Evolutionary conservation across 169 alveolate species (phyloP).

Genomic region (Cryptosporidium meleagridis): DNA sequence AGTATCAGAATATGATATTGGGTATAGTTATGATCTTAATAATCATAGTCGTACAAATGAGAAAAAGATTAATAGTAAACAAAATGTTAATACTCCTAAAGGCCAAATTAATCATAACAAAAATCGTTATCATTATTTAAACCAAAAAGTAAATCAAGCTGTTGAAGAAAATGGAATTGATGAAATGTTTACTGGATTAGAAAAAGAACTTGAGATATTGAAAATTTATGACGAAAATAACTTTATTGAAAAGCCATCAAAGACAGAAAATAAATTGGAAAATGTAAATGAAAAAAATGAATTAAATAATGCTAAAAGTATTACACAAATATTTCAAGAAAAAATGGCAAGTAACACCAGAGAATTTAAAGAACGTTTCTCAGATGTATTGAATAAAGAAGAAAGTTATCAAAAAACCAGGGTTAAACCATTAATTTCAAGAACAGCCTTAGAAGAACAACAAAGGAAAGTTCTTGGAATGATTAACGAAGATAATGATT

Average conservation of each 20-base stretch:
- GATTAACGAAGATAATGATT: background rate
- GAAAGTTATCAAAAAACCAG: background rate
- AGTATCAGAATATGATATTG: background rate
- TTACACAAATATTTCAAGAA: constrained; percentile 21
- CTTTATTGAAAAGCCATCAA: background rate
- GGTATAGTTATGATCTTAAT: background rate
- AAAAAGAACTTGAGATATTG: constrained; percentile 45
- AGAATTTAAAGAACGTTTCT: background rate
- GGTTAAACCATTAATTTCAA: constrained; percentile 52
- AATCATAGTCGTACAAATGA: background rate
- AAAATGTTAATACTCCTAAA: background rate
- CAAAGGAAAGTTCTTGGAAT: constrained; percentile 9
- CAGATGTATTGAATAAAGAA: background rate
- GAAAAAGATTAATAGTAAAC: background rate
- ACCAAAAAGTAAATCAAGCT: background rate
- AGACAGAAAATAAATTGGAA: background rate
- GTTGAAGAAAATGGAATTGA: background rate
- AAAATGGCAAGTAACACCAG: constrained; percentile 12
- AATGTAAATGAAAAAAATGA: background rate
- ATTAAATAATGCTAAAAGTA: background rate
- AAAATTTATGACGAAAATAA: constrained; percentile 32
- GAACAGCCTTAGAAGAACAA: constrained; percentile 65
- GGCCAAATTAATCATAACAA: too few relatives aligned
- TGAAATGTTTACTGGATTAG: constrained; percentile 55
- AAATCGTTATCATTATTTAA: background rate